Percentiles rank a stretch among this genome's conserved stretches.
Evolutionary conservation across 2,329 filamentous ascomycete genomes (phyloP).

Genomic region (Gnomoniopsis sp.): DNA sequence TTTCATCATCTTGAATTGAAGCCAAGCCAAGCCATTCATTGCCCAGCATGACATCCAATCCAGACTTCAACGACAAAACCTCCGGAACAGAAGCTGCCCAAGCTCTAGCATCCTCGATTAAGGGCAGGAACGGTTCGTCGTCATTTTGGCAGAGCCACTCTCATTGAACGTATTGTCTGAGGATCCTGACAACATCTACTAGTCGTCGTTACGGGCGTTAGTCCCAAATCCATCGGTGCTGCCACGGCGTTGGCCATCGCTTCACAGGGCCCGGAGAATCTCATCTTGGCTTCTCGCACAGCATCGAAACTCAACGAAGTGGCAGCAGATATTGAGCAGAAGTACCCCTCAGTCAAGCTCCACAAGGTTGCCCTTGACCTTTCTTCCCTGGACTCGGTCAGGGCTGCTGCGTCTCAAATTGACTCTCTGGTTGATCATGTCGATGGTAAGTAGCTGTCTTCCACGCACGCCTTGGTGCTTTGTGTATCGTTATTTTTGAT

Average conservation of each 20-base stretch:
- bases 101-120: conserved; percentile 26
- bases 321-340: conserved; percentile 31
- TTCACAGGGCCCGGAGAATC: conserved; percentile 36
- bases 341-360: conserved; percentile 32
- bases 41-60: conserved; percentile 30
- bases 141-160: background rate
- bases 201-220: conserved; percentile 41
- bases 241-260: conserved; percentile 40
- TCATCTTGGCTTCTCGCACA: conserved; percentile 45
- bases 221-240: conserved; percentile 38
- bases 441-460: conserved; percentile 22
- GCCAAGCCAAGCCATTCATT: background rate
- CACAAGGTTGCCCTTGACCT: conserved; percentile 35
- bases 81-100: conserved; percentile 32
- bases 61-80: conserved; percentile 30
- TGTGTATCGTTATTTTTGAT: background rate
- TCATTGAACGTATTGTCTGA: background rate
- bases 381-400: conserved; percentile 33
- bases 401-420: conserved; percentile 33
- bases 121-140: conserved; percentile 27
- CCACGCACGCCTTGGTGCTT: background rate
- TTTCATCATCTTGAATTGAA: background rate
- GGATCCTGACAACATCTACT: background rate
- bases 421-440: conserved; percentile 28
- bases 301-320: conserved; percentile 38